phyloP scores from a whole-genome alignment of 2,329 filamentous ascomycete genomes.

The Monilinia vaccinii-corymbosi region DNA sequence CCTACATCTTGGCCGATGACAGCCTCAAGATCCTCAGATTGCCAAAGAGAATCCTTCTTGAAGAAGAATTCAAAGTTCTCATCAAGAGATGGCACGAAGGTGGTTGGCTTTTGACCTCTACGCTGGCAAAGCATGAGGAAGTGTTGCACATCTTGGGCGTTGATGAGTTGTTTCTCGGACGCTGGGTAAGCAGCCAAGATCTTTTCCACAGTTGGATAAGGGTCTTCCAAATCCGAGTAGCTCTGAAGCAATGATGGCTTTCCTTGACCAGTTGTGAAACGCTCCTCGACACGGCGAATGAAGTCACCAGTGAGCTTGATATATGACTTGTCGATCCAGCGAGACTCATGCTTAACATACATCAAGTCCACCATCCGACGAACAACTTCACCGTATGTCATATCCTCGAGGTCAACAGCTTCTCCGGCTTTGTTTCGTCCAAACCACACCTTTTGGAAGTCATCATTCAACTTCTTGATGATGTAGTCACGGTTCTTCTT shows the following conservation, averaged over 20 bases:
- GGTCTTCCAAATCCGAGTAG: conserved; percentile 78
- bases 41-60: conserved; percentile 99
- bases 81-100: conserved; percentile 90
- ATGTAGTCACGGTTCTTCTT: conserved; percentile 86
- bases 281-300: conserved; percentile 92
- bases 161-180: conserved; percentile 84
- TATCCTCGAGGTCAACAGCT: conserved; percentile 83
- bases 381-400: conserved; percentile 87
- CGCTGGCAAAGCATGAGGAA: conserved; percentile 90
- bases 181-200: conserved; percentile 80
- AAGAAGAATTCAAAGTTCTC: conserved; percentile 99
- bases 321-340: conserved; percentile 86
- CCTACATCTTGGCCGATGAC: conserved; percentile 95
- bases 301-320: conserved; percentile 84
- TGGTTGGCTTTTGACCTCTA: conserved; percentile 88
- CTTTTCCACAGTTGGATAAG: conserved; percentile 67
- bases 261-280: conserved; percentile 67
- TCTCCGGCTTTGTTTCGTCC: conserved; percentile 73
- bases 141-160: conserved; percentile 95
- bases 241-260: conserved; percentile 79
- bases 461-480: conserved; percentile 90
- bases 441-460: conserved; percentile 97
- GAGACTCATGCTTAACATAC: conserved; percentile 81
- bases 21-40: conserved; percentile 93
- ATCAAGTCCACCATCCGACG: conserved; percentile 82